A percentile compares a stretch with the other conserved stretches of the same genome.
phyloP scores from a whole-genome alignment of 1,284 basidiomycete genomes.

The Stereum hirsutum region DNA sequence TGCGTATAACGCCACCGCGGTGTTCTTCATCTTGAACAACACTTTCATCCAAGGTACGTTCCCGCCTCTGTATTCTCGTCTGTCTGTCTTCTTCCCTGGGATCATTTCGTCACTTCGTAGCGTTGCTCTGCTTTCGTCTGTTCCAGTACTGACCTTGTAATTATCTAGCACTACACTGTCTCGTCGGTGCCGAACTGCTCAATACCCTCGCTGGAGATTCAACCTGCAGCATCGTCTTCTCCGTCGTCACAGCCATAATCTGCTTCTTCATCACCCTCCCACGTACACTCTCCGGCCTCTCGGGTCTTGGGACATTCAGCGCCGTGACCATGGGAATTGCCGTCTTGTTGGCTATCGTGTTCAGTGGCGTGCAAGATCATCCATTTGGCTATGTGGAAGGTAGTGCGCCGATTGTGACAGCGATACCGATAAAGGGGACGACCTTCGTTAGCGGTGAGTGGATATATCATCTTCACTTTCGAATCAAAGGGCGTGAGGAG shows the following conservation, averaged over 20 bases:
- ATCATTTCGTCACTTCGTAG: not conserved
- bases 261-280: conserved; percentile 43
- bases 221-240: conserved; percentile 47
- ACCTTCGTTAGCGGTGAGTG: conserved; percentile 37
- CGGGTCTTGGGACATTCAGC: conserved; percentile 30
- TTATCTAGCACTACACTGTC: conserved; percentile 30
- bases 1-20: conserved; percentile 38
- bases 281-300: conserved; percentile 42
- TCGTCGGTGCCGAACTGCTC: conserved; percentile 36
- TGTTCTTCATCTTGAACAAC: conserved; percentile 42
- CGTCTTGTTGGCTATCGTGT: conserved; percentile 45
- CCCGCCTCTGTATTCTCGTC: not conserved
- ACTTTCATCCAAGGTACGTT: conserved; percentile 33
- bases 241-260: conserved; percentile 31
- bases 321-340: conserved; percentile 48
- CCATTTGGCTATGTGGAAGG: conserved; percentile 30
- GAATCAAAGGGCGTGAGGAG: conserved; percentile 27
- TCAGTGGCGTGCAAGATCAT: conserved; percentile 39
- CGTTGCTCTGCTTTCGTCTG: too few relatives aligned
- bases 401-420: conserved; percentile 28
- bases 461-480: not conserved
- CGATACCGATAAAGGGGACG: conserved; percentile 32
- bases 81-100: not conserved
- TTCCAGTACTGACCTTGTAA: too few relatives aligned
- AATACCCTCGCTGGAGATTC: conserved; percentile 53